Evolutionary conservation across 2,329 filamentous ascomycete genomes (phyloP).

Genomic region (Xylariomycetidae sp.): DNA sequence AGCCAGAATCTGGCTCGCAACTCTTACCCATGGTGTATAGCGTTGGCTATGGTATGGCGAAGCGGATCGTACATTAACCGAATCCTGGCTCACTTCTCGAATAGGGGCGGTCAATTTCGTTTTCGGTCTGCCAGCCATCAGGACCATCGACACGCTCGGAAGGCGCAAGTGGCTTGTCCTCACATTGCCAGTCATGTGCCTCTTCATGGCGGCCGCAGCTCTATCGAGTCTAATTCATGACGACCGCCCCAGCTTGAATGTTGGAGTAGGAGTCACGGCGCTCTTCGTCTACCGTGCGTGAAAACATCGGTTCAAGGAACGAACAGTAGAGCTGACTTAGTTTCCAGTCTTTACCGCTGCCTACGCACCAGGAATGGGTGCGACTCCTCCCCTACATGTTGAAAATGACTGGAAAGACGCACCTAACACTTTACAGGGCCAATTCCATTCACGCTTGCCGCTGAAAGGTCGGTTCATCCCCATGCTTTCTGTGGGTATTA

Average conservation of each 20-base stretch:
- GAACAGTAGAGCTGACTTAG: background rate
- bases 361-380: constrained; percentile 33
- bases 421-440: constrained; percentile 29
- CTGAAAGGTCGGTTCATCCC: constrained; percentile 28
- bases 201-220: constrained; percentile 34
- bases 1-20: no score
- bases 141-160: constrained; percentile 35
- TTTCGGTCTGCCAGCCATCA: constrained; percentile 34
- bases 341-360: constrained; percentile 32
- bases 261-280: constrained; percentile 28
- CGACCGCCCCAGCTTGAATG: constrained; percentile 10
- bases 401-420: background rate
- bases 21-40: constrained; percentile 26
- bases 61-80: background rate
- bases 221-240: constrained; percentile 24
- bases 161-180: constrained; percentile 36
- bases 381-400: background rate
- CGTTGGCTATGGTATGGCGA: constrained; percentile 22
- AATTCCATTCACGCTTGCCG: constrained; percentile 44
- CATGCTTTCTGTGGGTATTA: background rate
- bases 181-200: constrained; percentile 37
- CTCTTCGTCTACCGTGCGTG: constrained; percentile 34
- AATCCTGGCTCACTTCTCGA: background rate
- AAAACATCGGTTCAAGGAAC: constrained; percentile 1
- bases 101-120: constrained; percentile 35